Conservation (phyloP, 1,284 basidiomycete genomes). For the Pseudozyma pruni region DNA sequence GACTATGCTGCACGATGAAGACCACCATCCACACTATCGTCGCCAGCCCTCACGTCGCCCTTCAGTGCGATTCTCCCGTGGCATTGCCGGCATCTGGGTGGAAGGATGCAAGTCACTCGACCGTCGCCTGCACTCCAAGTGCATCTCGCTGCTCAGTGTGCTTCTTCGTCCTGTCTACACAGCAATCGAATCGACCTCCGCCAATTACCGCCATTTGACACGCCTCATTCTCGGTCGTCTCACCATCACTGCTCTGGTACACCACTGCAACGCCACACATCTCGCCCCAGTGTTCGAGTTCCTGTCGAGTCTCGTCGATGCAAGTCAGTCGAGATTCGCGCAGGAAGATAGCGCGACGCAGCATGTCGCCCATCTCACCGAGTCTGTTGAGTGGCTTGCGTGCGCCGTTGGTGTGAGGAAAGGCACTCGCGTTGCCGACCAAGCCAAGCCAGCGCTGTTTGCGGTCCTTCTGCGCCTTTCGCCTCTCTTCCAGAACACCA, state of each 20-base stretch:
- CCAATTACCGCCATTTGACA: slow-evolving; percentile 37
- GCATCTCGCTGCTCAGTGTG: slow-evolving; percentile 36
- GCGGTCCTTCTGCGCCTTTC: slow-evolving; percentile 43
- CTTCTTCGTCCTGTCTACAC: slow-evolving; percentile 25
- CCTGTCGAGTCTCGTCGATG: slow-evolving; percentile 38
- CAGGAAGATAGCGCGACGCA: slow-evolving; percentile 2
- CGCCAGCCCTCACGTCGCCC: slow-evolving; percentile 28
- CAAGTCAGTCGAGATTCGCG: slow-evolving; percentile 14
- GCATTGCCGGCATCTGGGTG: slow-evolving; percentile 63
- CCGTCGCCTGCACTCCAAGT: slow-evolving; percentile 53
- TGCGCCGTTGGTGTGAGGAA: slow-evolving; percentile 60
- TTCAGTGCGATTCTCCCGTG: slow-evolving; percentile 47
- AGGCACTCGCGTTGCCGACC: slow-evolving; percentile 57
- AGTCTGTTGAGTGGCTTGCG: slow-evolving; percentile 54
- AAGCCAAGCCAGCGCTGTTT: slow-evolving; percentile 51
- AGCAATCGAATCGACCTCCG: slow-evolving; percentile 7
- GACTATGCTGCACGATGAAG: slow-evolving; percentile 47
- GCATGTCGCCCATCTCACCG: slow-evolving; percentile 24
- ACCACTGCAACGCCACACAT: slow-evolving; percentile 54
- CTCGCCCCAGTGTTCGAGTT: slow-evolving; percentile 52
- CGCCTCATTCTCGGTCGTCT: slow-evolving; percentile 45
- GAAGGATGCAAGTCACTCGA: slow-evolving; percentile 64
- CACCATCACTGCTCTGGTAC: slow-evolving; percentile 60
- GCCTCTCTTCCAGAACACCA: slow-evolving; percentile 24
- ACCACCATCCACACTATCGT: slow-evolving; percentile 21